phyloP scores from a whole-genome alignment of 2,329 filamentous ascomycete genomes.

The Thelonectria rubi region DNA sequence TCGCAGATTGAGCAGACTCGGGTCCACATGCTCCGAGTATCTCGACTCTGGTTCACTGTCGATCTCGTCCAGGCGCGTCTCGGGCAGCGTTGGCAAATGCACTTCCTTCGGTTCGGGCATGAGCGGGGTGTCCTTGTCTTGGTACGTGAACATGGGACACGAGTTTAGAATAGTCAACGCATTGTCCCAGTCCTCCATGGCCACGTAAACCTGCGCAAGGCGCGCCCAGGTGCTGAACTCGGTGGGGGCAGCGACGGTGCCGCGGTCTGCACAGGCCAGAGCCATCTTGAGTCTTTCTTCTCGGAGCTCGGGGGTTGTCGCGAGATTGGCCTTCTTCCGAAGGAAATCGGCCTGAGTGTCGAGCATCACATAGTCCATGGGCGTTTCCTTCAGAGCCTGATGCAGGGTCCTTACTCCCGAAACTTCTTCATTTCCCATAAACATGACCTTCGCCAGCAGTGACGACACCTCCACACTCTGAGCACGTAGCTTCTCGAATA shows the following conservation, averaged over 20 bases:
- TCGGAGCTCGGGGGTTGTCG: constrained; percentile 62
- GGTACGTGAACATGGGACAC: constrained; percentile 99
- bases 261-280: constrained; percentile 90
- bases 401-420: constrained; percentile 89
- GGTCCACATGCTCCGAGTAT: constrained; percentile 86
- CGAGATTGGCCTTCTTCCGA: constrained; percentile 77
- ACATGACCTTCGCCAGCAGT: constrained; percentile 86
- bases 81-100: constrained; percentile 83
- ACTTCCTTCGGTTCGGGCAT: constrained; percentile 94
- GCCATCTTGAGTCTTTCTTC: constrained; percentile 83
- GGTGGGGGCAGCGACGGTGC: constrained; percentile 93
- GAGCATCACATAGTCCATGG: constrained; percentile 97
- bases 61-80: constrained; percentile 94
- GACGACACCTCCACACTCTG: constrained; percentile 95
- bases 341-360: constrained; percentile 95
- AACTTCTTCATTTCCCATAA: constrained; percentile 98
- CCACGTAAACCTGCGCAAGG: constrained; percentile 91
- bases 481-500: constrained; percentile 93
- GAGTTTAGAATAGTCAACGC: constrained; percentile 96
- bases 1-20: constrained; percentile 83
- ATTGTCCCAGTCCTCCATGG: constrained; percentile 95
- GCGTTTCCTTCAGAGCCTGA: constrained; percentile 86
- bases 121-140: constrained; percentile 94
- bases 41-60: constrained; percentile 87
- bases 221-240: constrained; percentile 98